Evolutionary conservation across 1,139 yeast species (phyloP), one percentile per base, ranked within the genome.

Genomic region (Debaryomyces singareniensis): DNA sequence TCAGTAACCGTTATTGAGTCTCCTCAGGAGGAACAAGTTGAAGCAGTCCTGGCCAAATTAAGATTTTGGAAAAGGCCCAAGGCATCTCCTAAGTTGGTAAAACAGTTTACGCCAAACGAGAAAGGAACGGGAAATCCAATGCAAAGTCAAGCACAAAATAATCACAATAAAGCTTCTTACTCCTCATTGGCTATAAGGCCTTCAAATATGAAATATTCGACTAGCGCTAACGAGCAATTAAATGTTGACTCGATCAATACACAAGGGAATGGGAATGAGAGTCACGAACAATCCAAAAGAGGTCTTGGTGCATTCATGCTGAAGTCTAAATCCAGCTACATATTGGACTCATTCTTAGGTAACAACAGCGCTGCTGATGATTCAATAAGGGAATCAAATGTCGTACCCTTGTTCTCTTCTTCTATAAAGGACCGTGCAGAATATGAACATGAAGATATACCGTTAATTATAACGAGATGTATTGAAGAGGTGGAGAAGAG

Each of bases 401-500:
- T 43, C 3, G 50, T 42, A 5, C 61, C 69, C 11, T 51, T 73
- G 10, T 70, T 69, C 38, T 47, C 59, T 3, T 55, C 68, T n/a
- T 61, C 84, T 1, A 59, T 84, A 38, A 78, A 74, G 38, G 63
- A 65, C 30, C 61, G 89, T 33, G 67, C 84, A 5, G 60, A 59
- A 12, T 68, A 58, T 39, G 97, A 91, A 48, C 68, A 70, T 13
- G 61, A 70, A 14, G 42, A 51, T 3, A 68, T 86, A 6, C 98
- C 98, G 5, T 55, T 75, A 37, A 74, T 91, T 26, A 70, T 91
- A 9, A 63, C 79, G 9, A 67, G 77, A 34, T 86, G 96, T 56
- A 58, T 87, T n/a, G 61, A 64, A 23, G 94, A 82, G 45, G 86
- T 91, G 29, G 96, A 89, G 55, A 50, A 53, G 26, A 62, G 87